A percentile compares a stretch with the other conserved stretches of the same genome.
Conservation (phyloP, 2,329 filamentous ascomycete genomes). For the Dactylella cylindrospora region DNA sequence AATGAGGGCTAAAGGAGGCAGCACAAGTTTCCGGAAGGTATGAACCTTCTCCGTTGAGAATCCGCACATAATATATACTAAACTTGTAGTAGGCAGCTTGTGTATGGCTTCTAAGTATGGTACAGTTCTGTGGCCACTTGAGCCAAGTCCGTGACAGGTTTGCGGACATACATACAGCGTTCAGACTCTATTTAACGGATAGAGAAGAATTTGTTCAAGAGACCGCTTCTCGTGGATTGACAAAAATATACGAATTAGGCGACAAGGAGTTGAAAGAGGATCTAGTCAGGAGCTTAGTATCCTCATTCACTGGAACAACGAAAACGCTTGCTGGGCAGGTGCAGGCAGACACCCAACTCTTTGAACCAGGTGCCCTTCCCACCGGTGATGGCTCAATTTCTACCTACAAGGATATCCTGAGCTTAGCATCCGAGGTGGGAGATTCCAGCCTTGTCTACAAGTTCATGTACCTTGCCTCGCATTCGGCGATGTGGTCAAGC, state of each 20-base stretch:
- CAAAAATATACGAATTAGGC: constrained; percentile 92
- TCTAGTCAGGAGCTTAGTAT: constrained; percentile 81
- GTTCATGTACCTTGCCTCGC: constrained; percentile 95
- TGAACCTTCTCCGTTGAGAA: too few relatives aligned
- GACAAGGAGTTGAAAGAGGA: constrained; percentile 77
- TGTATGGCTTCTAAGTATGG: constrained; percentile 89
- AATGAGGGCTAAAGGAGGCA: constrained; percentile 43
- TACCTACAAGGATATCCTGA: constrained; percentile 97
- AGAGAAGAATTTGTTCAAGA: constrained; percentile 91
- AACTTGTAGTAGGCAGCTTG: constrained; percentile 86
- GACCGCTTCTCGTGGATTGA: constrained; percentile 83
- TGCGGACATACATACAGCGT: constrained; percentile 78
- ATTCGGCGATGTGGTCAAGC: constrained; percentile 97
- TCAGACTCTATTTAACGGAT: constrained; percentile 82
- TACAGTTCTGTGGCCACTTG: constrained; percentile 86
- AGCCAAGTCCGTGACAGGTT: constrained; percentile 71
- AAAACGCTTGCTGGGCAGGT: constrained; percentile 73
- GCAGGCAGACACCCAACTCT: constrained; percentile 85
- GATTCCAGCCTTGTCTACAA: constrained; percentile 96
- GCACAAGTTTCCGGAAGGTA: constrained; percentile 46
- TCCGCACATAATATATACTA: constrained; percentile 64
- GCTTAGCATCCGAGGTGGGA: constrained; percentile 89
- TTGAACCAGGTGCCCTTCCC: constrained; percentile 84
- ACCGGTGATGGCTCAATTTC: constrained; percentile 88
- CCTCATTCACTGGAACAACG: constrained; percentile 78